These are phyloP conservation scores for Aspergillus ibericus DNA, from an alignment of 2,329 filamentous ascomycete species.

Conservation along the genomic window DNA sequence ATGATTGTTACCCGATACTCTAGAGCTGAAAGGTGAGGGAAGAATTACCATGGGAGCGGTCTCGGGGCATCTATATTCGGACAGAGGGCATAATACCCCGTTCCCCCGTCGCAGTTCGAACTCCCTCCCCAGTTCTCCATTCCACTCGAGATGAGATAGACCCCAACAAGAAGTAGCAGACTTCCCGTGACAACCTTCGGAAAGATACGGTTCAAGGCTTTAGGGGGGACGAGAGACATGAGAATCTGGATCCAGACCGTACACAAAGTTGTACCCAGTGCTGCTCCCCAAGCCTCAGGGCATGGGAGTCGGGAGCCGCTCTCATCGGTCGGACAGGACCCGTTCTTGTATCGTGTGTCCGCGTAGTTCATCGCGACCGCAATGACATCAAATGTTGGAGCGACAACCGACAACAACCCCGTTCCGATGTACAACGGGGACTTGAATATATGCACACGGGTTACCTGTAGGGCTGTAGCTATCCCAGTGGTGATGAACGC, in stretches of 20 bases:
- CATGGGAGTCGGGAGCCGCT: constrained; percentile 70
- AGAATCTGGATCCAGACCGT: constrained; percentile 69
- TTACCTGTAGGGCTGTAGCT: constrained; percentile 74
- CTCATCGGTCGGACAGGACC: constrained; percentile 61
- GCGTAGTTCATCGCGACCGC: constrained; percentile 69
- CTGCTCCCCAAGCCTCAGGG: constrained; percentile 72
- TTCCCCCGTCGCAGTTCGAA: constrained; percentile 49
- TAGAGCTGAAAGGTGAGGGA: neutral
- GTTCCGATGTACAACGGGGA: constrained; percentile 78
- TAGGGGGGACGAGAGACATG: constrained; percentile 72
- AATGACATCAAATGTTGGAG: constrained; percentile 75
- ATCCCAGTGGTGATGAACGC: constrained; percentile 77
- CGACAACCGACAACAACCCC: constrained; percentile 76
- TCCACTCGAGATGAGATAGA: constrained; percentile 68
- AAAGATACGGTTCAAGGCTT: constrained; percentile 69
- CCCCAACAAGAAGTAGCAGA: constrained; percentile 68
- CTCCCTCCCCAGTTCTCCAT: constrained; percentile 74
- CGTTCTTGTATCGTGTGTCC: constrained; percentile 73
- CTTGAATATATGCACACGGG: constrained; percentile 68
- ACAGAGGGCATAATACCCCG: constrained; percentile 66
- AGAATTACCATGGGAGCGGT: constrained; percentile 63
- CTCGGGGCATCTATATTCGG: constrained; percentile 68
- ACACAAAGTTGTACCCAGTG: constrained; percentile 67
- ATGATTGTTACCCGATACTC: neutral
- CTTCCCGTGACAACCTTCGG: constrained; percentile 77